Evolutionary conservation across 345 rosid genomes (phyloP), one percentile per base, ranked within the genome.

Genomic region (Euphorbia tirucalli): DNA sequence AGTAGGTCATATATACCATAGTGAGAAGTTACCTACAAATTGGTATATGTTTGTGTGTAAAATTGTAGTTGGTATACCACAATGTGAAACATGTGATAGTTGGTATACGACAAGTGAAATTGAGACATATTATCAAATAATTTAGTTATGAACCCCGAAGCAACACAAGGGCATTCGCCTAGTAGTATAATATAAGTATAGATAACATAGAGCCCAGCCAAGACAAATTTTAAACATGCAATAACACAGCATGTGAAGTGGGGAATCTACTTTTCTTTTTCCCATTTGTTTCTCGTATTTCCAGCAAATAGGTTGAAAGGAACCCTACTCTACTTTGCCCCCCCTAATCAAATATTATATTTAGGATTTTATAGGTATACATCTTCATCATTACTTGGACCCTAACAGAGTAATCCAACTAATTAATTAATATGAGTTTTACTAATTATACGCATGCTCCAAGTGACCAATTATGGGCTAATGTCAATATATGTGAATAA

Each of bases 241-340:
- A 64, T 55, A 66, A 70, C 83, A 77, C 74, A 30, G 70, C 83
- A 79, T 79, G 87, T 81, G 85, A 79, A 77, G 78, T 63, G 87
- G 85, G 87, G 81, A 81, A 79, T 85, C 75, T 69, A 73, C 61
- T 77, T 81, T 58, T 2, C 32, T 0, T 39, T 14, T 43, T 67
- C 35, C 61, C 46, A 30, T 54, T 77, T 77, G 77, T 72, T 79
- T 41, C 73, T 79, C 72, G 69, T 80, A 64, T 74, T 78, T 66
- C 79, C 81, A 74, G 77, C 83, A 72, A 80, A 24, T 65, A 64
- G 80, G 63, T 65, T 77, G 74, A 75, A 80, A 65, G 73, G 61
- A 73, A 60, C 75, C 76, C 55, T 66, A 69, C 28, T 71, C 76
- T 54, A 31, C 61, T 65, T 73, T 74, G n/a, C n/a, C 70, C 49